Evolutionary conservation across 306 rosid genomes (phyloP).

Genomic region (Abrus precatorius): DNA sequence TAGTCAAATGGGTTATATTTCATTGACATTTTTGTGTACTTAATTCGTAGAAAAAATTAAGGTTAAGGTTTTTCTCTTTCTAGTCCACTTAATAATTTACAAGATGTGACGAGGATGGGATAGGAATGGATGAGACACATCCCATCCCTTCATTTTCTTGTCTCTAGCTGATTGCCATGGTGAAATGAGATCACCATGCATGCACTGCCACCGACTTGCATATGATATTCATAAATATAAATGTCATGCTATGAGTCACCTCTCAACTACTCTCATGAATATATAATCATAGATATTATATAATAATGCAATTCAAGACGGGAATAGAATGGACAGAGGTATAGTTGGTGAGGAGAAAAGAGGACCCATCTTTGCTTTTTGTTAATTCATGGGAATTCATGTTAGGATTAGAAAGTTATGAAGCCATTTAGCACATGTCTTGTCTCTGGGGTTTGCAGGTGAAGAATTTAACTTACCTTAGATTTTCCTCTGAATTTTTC

Average conservation of each 20-base stretch:
- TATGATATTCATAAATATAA: neutral
- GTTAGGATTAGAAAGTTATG: conserved; percentile 17
- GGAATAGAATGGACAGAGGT: neutral
- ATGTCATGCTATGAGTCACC: conserved; percentile 38
- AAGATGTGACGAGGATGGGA: neutral
- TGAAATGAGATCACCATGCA: conserved; percentile 40
- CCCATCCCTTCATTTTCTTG: conserved; percentile 2
- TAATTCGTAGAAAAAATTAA: neutral
- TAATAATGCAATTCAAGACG: conserved; percentile 2
- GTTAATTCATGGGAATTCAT: conserved; percentile 26
- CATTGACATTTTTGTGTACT: neutral
- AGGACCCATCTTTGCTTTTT: conserved; percentile 17
- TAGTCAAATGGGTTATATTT: neutral
- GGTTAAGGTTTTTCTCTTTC: neutral
- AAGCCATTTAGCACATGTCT: conserved; percentile 56
- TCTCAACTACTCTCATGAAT: conserved; percentile 37
- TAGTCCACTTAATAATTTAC: no score
- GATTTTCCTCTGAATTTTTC: conserved; percentile 19
- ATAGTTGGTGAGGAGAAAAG: conserved; percentile 36
- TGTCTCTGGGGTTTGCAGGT: conserved; percentile 40
- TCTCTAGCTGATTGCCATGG: conserved; percentile 27
- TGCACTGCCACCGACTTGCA: conserved; percentile 44
- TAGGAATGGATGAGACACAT: neutral
- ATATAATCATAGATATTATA: neutral
- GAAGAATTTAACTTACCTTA: conserved; percentile 25